Conservation (phyloP, 345 rosid genomes). For the Hirschfeldia incana region DNA sequence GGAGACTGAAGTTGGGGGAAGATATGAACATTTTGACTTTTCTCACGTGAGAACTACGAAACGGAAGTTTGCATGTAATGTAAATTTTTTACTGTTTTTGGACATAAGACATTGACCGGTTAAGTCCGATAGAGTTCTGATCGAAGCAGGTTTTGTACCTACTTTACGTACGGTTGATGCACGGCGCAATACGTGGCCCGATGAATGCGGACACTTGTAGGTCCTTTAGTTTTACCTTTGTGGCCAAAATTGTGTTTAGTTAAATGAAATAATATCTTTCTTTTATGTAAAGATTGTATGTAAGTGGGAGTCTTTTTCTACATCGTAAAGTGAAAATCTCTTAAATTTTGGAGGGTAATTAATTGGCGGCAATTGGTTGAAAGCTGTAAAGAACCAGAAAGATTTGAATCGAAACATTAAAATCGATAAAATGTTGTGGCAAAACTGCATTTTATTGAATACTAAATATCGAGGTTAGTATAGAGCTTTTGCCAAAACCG, state of each 20-base stretch:
- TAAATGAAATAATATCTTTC: slow-evolving; percentile 9
- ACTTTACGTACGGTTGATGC: slow-evolving; percentile 51
- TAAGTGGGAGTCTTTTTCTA: slow-evolving; percentile 5
- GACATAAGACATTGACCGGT: slow-evolving; percentile 20
- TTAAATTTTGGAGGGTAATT: slow-evolving; percentile 23
- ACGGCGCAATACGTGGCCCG: slow-evolving; percentile 56
- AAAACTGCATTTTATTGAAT: neutral
- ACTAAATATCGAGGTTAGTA: neutral
- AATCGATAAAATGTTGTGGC: neutral
- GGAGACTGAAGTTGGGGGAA: slow-evolving; percentile 13
- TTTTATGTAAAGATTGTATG: neutral
- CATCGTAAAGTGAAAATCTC: neutral
- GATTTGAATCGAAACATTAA: neutral
- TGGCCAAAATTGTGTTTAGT: neutral
- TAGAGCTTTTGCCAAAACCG: neutral
- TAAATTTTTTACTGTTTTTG: slow-evolving; percentile 5
- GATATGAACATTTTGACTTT: slow-evolving; percentile 33
- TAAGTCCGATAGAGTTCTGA: neutral
- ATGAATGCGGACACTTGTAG: slow-evolving; percentile 45
- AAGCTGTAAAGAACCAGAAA: neutral
- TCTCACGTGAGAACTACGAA: slow-evolving; percentile 32
- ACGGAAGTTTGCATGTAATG: neutral
- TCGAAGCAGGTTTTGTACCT: slow-evolving; percentile 12
- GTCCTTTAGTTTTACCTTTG: neutral
- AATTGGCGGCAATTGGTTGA: slow-evolving; percentile 12